Conservation (phyloP, 1,139 yeast species). For the Saccharomycopsis crataegensis region DNA sequence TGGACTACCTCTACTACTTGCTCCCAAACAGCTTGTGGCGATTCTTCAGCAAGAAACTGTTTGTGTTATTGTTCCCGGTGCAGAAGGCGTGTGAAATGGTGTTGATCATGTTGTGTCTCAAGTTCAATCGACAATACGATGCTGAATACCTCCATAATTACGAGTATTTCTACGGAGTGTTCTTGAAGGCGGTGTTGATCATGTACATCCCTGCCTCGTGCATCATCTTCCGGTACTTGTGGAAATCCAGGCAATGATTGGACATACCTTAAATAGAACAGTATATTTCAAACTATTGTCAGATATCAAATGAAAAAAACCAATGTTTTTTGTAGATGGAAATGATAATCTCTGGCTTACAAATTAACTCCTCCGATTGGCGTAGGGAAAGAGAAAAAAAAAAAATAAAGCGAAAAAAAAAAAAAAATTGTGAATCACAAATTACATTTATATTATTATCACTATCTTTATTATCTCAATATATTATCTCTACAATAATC, state of each 20-base stretch:
- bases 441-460: background rate
- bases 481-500: background rate
- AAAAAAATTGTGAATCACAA: background rate
- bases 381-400: background rate
- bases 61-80: slow-evolving; percentile 14
- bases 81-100: slow-evolving; percentile 19
- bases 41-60: slow-evolving; percentile 2
- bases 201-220: slow-evolving; percentile 11
- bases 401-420: background rate
- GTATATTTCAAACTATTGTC: too few relatives aligned
- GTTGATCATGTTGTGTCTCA: slow-evolving; percentile 25
- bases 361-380: background rate
- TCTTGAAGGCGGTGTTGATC: slow-evolving; percentile 7
- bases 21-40: slow-evolving; percentile 2
- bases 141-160: background rate
- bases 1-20: slow-evolving; percentile 9
- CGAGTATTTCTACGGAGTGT: slow-evolving; percentile 7
- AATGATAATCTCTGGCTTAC: background rate
- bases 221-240: slow-evolving; percentile 8
- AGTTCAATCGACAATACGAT: slow-evolving; percentile 19
- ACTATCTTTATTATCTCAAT: background rate
- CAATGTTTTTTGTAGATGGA: too few relatives aligned
- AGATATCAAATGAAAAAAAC: too few relatives aligned
- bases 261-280: background rate
- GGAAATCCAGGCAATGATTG: slow-evolving; percentile 6